These are phyloP conservation scores for Dactylorhiza incarnata DNA, from an alignment of 106 monocot genomes.

Conservation along the genomic window DNA sequence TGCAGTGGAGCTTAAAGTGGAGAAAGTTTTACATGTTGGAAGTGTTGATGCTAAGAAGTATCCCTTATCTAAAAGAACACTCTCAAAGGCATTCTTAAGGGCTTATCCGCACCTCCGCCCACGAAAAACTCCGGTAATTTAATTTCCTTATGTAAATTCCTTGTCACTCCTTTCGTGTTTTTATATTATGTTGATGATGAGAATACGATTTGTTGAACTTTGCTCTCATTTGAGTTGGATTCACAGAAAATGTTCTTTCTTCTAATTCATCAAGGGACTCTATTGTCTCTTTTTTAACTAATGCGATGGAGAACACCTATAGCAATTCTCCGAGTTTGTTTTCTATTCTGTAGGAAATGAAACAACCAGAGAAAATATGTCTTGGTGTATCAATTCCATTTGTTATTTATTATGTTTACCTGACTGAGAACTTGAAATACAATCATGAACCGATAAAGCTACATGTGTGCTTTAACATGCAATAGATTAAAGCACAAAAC, in stretches of 20 bases:
- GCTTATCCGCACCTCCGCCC: slow-evolving; percentile 56
- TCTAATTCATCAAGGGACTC: neutral
- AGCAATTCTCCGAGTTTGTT: neutral
- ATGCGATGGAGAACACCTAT: neutral
- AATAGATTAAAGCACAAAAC: neutral
- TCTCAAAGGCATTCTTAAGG: slow-evolving; percentile 39
- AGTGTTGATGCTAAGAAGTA: slow-evolving; percentile 42
- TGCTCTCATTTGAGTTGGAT: neutral
- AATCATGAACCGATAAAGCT: too few relatives aligned
- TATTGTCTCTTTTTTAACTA: neutral
- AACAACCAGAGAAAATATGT: too few relatives aligned
- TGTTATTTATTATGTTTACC: too few relatives aligned
- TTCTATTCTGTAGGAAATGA: neutral
- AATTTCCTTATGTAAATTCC: neutral
- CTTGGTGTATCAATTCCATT: too few relatives aligned
- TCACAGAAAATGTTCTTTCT: neutral
- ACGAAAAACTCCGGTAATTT: slow-evolving; percentile 40
- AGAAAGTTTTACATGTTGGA: slow-evolving; percentile 74
- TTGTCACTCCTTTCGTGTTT: neutral
- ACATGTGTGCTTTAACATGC: too few relatives aligned
- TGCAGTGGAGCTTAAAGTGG: slow-evolving; percentile 49
- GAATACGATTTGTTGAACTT: neutral
- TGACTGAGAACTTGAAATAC: too few relatives aligned
- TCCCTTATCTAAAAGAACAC: slow-evolving; percentile 31
- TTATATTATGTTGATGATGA: neutral